Evolutionary conservation across 1,284 basidiomycete genomes (phyloP), one percentile per base, ranked within the genome.

Genomic region (Boletus holoroseus): DNA sequence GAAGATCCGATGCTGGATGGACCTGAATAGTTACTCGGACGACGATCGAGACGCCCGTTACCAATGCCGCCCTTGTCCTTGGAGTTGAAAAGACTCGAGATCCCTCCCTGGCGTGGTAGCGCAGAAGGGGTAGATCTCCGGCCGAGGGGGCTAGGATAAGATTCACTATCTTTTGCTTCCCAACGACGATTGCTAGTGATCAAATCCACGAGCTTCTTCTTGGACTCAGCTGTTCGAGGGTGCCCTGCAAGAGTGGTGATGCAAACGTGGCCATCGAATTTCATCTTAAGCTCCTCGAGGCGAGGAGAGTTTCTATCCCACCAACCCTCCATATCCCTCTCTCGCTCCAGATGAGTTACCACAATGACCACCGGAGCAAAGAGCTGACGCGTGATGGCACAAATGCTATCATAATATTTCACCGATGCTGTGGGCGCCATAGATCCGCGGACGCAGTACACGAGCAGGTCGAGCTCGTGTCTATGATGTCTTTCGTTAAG

Each of bases 401-500:
- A 61, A 45, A 71, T 60, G 2, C 32, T 39, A 9, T 57, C 40
- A 28, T 68, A 70, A 42, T 63, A 60, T 24, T 49, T 55, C 27
- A 40, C 27, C 1, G 38, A 49, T 18, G 55, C 52, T 9, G 36
- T 12, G 7, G 52, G 54, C 7, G 58, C 58, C 44, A 63, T 59
- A 13, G 55, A 46, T 13, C 57, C 67, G 7, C 45, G 64, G 37
- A 66, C 48, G 38, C 67, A 66, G 45, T 50, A 66, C 0, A 66
- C 64, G 18, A 66, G 59, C 39, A 66, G 66, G 50, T 66, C 61
- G 18, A 68, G 53, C 30, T 64, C 59, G 0, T 15, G 32, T 6
- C 3, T 47, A 7, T 22, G 36, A 16, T 59, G 51, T 9, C 64
- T 61, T 42, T 62, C 55, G 36, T 51, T 47, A 16, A 69, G 52